Evolutionary conservation across 2,329 filamentous ascomycete species (phyloP).

Genomic region (Camillea tinctor): DNA sequence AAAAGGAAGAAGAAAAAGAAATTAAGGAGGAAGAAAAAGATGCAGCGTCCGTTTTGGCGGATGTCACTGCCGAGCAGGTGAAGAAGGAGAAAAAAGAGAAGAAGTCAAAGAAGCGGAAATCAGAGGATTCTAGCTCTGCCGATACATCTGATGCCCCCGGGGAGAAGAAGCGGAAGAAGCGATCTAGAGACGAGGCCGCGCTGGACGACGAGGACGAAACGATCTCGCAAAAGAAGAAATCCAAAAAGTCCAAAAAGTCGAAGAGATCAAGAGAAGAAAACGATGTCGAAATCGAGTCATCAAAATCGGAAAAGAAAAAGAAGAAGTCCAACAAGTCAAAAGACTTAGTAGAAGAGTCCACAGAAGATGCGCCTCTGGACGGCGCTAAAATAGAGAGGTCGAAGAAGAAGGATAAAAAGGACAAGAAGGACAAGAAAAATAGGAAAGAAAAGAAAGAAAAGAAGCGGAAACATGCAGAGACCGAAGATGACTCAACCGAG

Average conservation of each 20-base stretch:
- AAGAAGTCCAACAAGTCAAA: conserved; percentile 32
- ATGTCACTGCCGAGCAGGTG: conserved; percentile 21
- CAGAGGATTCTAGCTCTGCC: conserved; percentile 31
- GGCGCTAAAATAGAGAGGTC: conserved; percentile 37
- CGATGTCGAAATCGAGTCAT: conserved; percentile 35
- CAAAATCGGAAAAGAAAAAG: conserved; percentile 27
- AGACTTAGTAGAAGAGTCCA: conserved; percentile 29
- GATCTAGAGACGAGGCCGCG: conserved; percentile 20
- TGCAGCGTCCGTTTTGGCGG: conserved; percentile 20
- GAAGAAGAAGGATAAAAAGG: conserved; percentile 50
- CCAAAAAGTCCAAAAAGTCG: conserved; percentile 24
- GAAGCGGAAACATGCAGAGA: conserved; percentile 40
- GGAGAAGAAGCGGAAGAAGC: conserved; percentile 41
- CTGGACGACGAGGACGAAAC: conserved; percentile 17
- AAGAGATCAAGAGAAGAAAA: conserved; percentile 17
- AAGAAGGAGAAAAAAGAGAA: conserved; percentile 41
- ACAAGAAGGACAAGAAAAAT: conserved; percentile 38
- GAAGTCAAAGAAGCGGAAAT: conserved; percentile 43
- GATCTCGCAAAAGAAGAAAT: conserved; percentile 29
- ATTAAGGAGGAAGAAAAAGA: conserved; percentile 14
- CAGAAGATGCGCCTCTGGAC: conserved; percentile 8
- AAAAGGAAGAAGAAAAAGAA: conserved; percentile 46
- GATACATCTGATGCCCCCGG: conserved; percentile 35
- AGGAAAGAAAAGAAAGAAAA: conserved; percentile 48
- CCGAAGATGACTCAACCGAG: conserved; percentile 27